Evolutionary conservation across 176 grass and related monocot genomes (phyloP).

Genomic region (Alloteropsis semialata): DNA sequence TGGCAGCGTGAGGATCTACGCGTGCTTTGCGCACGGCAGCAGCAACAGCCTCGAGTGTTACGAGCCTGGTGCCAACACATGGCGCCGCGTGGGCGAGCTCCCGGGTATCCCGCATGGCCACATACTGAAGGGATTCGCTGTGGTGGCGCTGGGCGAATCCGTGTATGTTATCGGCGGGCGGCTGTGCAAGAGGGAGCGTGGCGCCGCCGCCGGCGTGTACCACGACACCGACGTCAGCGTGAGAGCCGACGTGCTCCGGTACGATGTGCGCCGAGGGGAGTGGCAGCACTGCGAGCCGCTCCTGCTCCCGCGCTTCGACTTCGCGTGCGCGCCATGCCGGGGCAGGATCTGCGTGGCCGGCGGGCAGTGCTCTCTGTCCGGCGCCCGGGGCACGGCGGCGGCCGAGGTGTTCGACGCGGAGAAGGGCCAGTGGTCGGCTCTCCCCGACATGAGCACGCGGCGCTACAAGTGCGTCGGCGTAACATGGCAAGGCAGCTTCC

Average conservation of each 20-base stretch:
- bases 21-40: conserved; percentile 32
- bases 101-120: conserved; percentile 46
- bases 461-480: conserved; percentile 70
- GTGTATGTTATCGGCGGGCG: conserved; percentile 58
- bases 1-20: conserved; percentile 42
- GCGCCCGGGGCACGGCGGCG: conserved; percentile 56
- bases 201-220: background rate
- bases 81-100: conserved; percentile 40
- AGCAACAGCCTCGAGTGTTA: conserved; percentile 54
- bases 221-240: conserved; percentile 43
- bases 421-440: conserved; percentile 37
- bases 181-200: conserved; percentile 37
- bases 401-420: conserved; percentile 44
- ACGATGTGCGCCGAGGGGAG: conserved; percentile 38
- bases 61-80: conserved; percentile 48
- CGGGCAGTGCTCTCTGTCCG: conserved; percentile 40
- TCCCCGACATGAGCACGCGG: conserved; percentile 59
- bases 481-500: conserved; percentile 63
- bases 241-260: conserved; percentile 45
- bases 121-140: conserved; percentile 54
- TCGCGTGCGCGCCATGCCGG: conserved; percentile 55
- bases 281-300: conserved; percentile 52
- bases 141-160: conserved; percentile 38
- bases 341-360: conserved; percentile 64
- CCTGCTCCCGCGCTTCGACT: conserved; percentile 57